A percentile compares a stretch with the other conserved stretches of the same genome.
Evolutionary conservation across 2,329 filamentous ascomycete genomes (phyloP).

Genomic region (Lecanosticta acicola): DNA sequence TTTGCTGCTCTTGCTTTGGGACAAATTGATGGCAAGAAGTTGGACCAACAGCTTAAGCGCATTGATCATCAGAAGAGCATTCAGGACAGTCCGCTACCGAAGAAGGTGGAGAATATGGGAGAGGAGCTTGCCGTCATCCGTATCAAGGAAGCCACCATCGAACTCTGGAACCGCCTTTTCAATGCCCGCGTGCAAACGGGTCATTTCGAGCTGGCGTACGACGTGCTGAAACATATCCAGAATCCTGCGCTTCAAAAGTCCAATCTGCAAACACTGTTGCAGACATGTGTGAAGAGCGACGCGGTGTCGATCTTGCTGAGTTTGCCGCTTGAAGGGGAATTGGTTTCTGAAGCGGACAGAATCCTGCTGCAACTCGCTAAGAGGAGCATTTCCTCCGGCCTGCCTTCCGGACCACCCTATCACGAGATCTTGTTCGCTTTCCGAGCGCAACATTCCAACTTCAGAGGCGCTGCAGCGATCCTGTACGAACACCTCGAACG

Average conservation of each 20-base stretch:
- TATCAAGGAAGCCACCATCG: conserved; percentile 46
- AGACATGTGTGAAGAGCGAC: conserved; percentile 33
- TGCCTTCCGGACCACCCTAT: conserved; percentile 54
- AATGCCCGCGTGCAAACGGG: conserved; percentile 71
- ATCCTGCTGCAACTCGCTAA: conserved; percentile 68
- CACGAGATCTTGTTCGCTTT: conserved; percentile 89
- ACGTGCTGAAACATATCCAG: conserved; percentile 66
- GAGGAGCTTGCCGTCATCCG: conserved; percentile 33
- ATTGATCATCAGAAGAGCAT: conserved; percentile 27
- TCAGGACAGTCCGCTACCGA: conserved; percentile 25
- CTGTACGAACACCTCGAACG: conserved; percentile 53
- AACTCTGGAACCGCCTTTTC: conserved; percentile 80
- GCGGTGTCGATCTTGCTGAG: conserved; percentile 50
- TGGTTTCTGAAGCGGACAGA: conserved; percentile 73
- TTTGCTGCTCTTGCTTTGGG: conserved; percentile 56
- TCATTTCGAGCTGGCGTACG: conserved; percentile 77
- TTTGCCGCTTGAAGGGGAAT: conserved; percentile 66
- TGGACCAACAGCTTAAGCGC: conserved; percentile 21
- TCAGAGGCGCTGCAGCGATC: conserved; percentile 65
- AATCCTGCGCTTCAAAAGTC: conserved; percentile 62
- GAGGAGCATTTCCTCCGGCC: conserved; percentile 45
- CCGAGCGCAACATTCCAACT: conserved; percentile 77
- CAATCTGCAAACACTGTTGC: conserved; percentile 62
- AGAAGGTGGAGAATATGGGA: conserved; percentile 25
- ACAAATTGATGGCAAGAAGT: conserved; percentile 20